A percentile compares a stretch with the other conserved stretches of the same genome.
These are phyloP conservation scores for Clitoria ternatea DNA, from an alignment of 306 rosid species.

Conservation along the genomic window DNA sequence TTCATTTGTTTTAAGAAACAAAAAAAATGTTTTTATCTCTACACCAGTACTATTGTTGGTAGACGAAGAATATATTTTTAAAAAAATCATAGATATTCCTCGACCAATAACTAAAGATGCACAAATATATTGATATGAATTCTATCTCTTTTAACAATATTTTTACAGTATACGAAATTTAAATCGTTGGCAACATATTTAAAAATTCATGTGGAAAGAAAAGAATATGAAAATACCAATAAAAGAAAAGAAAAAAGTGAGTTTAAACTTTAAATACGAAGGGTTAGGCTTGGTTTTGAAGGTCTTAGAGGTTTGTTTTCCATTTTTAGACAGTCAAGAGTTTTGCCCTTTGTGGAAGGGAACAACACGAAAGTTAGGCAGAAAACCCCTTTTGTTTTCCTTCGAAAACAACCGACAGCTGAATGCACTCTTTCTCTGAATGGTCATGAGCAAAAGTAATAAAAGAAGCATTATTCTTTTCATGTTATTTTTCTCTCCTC, in stretches of 20 bases:
- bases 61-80: too few relatives aligned
- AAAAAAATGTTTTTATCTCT: too few relatives aligned
- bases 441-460: conserved; percentile 12
- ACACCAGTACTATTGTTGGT: too few relatives aligned
- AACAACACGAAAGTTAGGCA: conserved; percentile 40
- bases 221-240: neutral
- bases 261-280: conserved; percentile 1
- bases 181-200: too few relatives aligned
- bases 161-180: too few relatives aligned
- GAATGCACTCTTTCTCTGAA: conserved; percentile 17
- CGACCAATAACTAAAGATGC: too few relatives aligned
- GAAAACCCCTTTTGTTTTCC: conserved; percentile 38
- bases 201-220: neutral
- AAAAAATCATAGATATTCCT: too few relatives aligned
- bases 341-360: conserved; percentile 47
- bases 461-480: conserved; percentile 19
- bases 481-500: neutral
- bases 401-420: conserved; percentile 52
- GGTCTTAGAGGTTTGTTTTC: conserved; percentile 27
- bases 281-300: conserved; percentile 8
- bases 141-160: too few relatives aligned
- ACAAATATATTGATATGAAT: too few relatives aligned
- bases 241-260: neutral
- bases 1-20: neutral
- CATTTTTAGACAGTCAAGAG: conserved; percentile 37